phyloP scores from a whole-genome alignment of 352 stramenopile species.

The Phytophthora pinifolia region DNA sequence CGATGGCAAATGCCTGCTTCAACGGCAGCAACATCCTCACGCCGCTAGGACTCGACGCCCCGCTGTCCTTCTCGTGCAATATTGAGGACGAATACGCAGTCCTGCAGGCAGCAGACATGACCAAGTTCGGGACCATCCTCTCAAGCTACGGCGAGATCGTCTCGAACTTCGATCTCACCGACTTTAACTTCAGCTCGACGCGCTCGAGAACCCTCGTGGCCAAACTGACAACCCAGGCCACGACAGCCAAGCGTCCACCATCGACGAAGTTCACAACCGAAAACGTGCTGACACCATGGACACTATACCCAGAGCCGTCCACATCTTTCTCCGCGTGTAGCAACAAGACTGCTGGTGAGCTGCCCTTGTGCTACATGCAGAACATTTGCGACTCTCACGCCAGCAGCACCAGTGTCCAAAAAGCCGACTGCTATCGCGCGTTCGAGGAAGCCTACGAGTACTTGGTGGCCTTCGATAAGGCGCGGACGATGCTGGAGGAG shows the following conservation, averaged over 20 bases:
- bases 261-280: constrained; percentile 46
- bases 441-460: constrained; percentile 70
- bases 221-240: constrained; percentile 38
- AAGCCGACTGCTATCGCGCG: constrained; percentile 46
- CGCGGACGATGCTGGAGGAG: constrained; percentile 56
- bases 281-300: constrained; percentile 65
- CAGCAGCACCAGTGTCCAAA: constrained; percentile 1
- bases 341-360: constrained; percentile 34
- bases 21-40: constrained; percentile 59
- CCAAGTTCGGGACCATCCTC: constrained; percentile 36
- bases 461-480: constrained; percentile 54
- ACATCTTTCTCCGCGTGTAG: constrained; percentile 23
- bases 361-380: constrained; percentile 70
- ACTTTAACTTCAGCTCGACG: constrained; percentile 68
- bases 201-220: constrained; percentile 45
- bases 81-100: constrained; percentile 61
- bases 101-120: constrained; percentile 46
- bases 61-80: constrained; percentile 62
- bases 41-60: constrained; percentile 51
- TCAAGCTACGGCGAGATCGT: constrained; percentile 48
- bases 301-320: constrained; percentile 36
- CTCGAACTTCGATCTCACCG: constrained; percentile 47
- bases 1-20: constrained; percentile 73
- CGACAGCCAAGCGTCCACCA: constrained; percentile 15
- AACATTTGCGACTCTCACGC: constrained; percentile 35